Evolutionary conservation across 1,139 yeast genomes (phyloP), one percentile per base, ranked within the genome.

Genomic region (Scheffersomyces titani): DNA sequence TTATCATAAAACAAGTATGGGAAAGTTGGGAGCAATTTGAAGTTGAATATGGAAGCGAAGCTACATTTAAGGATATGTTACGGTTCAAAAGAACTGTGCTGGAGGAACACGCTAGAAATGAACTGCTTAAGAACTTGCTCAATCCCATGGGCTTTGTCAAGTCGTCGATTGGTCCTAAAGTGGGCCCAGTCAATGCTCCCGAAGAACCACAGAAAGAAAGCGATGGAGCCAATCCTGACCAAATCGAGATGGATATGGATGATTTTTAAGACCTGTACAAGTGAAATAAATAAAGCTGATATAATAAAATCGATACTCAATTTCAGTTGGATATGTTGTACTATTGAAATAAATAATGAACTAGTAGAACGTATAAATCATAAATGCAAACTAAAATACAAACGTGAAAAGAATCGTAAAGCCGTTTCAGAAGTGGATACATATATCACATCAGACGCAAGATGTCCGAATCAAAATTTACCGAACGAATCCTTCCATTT

Each of bases 1-100:
- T 59, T 21, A 71, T 60, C 51, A 63, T 56, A 22, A 65, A 70
- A 61, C 70, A 69, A 5, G 69, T 83, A 9, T 89, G 93, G 93
- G 70, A 72, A 1, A 71, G 73, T 49, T 92, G 97, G 97, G 89
- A 87, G 57, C 70, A 76, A 13, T 91, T 92, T 70, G 98, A 92
- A 67, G 69, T 90, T 47, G 77, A 82, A 19, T 65, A 84, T 68
- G 98, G 98, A 2, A 76, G 82, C 59, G 96, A 90, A 65, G 80
- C 78, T 2, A 84, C 90, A 0, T 92, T 84, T 70, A 92, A 89
- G 64, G 89, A 87, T 18, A 89, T 92, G 93, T 71, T 92, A 21
- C 76, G 88, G 52, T 76, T 80, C 63, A 90, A 87, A 68, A 77
- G 93, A 51, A 55, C 53, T 3, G 58, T 68, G 3, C 54, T 53